Evolutionary conservation across 441 rosid genomes (phyloP).

Genomic region (Macaranga tanarius): DNA sequence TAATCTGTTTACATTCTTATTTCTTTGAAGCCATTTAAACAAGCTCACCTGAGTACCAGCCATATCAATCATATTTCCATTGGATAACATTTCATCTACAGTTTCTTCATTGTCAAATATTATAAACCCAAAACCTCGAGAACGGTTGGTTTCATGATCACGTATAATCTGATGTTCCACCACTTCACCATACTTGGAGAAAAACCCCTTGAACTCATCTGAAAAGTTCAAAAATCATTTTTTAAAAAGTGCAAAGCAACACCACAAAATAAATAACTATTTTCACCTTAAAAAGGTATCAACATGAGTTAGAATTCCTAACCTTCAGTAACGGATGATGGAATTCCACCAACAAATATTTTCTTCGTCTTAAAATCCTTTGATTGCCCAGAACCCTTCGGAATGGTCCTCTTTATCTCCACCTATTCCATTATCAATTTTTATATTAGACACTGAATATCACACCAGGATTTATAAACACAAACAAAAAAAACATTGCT

Average conservation of each 20-base stretch:
- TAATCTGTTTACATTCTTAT: constrained; percentile 27
- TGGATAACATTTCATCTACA: constrained; percentile 76
- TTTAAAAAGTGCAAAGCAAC: neutral
- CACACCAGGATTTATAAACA: neutral
- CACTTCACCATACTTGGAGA: constrained; percentile 68
- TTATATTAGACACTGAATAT: neutral
- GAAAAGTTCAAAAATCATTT: constrained; percentile 24
- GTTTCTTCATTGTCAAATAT: constrained; percentile 80
- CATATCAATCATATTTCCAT: constrained; percentile 93
- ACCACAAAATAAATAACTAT: neutral
- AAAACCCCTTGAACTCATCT: constrained; percentile 77
- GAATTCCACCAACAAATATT: constrained; percentile 91
- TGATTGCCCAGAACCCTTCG: constrained; percentile 73
- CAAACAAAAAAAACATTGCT: neutral
- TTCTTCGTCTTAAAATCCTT: constrained; percentile 84
- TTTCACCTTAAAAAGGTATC: neutral
- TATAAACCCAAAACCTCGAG: constrained; percentile 88
- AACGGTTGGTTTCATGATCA: constrained; percentile 85
- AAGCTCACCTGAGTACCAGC: constrained; percentile 85
- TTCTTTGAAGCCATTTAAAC: constrained; percentile 24
- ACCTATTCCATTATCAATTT: constrained; percentile 44
- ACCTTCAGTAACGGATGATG: constrained; percentile 77
- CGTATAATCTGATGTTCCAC: constrained; percentile 79
- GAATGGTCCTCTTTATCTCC: constrained; percentile 89
- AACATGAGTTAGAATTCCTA: constrained; percentile 9